A percentile compares a stretch with the other conserved stretches of the same genome.
Evolutionary conservation across 2,329 filamentous ascomycete species (phyloP).

Genomic region (Fusarium phyllophilum): DNA sequence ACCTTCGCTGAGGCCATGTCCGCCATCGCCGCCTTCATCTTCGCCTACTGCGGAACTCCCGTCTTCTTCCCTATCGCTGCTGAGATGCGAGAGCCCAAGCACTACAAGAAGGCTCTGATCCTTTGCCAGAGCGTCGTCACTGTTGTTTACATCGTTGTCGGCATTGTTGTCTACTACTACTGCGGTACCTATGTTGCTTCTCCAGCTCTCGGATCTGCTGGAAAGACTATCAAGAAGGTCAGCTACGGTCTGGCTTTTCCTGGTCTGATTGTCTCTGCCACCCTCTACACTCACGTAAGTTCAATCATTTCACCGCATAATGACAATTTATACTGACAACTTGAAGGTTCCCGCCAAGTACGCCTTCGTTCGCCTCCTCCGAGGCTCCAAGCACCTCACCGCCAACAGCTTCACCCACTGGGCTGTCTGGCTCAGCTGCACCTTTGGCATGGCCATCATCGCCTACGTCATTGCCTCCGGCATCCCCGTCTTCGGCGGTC

Average conservation of each 20-base stretch:
- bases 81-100: conserved; percentile 48
- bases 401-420: conserved; percentile 46
- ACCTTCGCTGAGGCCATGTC: conserved; percentile 48
- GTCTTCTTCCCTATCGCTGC: conserved; percentile 49
- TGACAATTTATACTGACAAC: rapidly evolving
- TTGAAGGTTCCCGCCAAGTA: conserved; percentile 30
- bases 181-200: conserved; percentile 59
- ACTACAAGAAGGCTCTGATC: conserved; percentile 44
- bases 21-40: conserved; percentile 49
- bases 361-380: conserved; percentile 34
- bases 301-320: rapidly evolving
- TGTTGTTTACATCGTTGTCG: conserved; percentile 48
- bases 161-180: conserved; percentile 56
- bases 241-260: conserved; percentile 53
- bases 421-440: conserved; percentile 48
- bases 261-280: conserved; percentile 43
- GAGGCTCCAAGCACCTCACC: conserved; percentile 47
- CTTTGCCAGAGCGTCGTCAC: conserved; percentile 45
- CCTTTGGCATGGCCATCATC: conserved; percentile 36
- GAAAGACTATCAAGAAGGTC: conserved; percentile 54
- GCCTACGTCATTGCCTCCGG: conserved; percentile 44
- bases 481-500: conserved; percentile 42
- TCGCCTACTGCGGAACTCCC: conserved; percentile 51
- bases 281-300: conserved; percentile 45
- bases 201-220: conserved; percentile 60